phyloP scores from a whole-genome alignment of 768 basidiomycete species.

The Rossbeevera mucosa region DNA sequence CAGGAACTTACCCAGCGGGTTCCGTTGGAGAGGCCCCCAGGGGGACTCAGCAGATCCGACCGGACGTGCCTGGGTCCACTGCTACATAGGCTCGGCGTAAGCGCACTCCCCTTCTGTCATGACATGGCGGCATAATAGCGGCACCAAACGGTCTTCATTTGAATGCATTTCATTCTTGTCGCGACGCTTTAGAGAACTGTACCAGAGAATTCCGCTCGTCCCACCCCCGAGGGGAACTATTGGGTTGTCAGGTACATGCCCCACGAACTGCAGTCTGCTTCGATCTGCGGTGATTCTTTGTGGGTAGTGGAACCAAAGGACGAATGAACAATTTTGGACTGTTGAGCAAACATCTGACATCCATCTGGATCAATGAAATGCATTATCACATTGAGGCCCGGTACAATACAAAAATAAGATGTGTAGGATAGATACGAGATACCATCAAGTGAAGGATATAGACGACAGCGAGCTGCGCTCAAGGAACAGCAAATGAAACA shows the following conservation, averaged over 20 bases:
- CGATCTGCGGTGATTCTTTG: not conserved
- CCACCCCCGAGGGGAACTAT: not conserved
- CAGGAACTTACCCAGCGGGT: too few relatives aligned
- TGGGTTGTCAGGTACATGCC: not conserved
- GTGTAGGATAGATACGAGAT: not conserved
- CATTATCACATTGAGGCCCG: not conserved
- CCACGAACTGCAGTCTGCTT: not conserved
- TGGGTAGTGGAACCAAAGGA: not conserved
- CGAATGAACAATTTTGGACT: not conserved
- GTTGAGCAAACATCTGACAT: not conserved
- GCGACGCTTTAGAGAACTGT: not conserved
- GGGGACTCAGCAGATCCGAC: too few relatives aligned
- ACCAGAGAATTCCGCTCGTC: not conserved
- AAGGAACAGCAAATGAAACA: not conserved
- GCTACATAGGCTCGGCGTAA: too few relatives aligned
- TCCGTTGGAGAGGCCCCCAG: too few relatives aligned
- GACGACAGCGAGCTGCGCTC: not conserved
- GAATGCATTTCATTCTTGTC: not conserved
- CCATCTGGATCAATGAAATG: not conserved
- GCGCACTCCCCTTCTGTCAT: not conserved
- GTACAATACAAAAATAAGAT: not conserved
- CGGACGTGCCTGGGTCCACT: too few relatives aligned
- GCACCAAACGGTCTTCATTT: not conserved
- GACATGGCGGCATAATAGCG: too few relatives aligned
- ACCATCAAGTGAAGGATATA: not conserved